Evolutionary conservation across 78 protist species (phyloP), one percentile per base, ranked within the genome.

Genomic region (Tieghemostelium lacteum): DNA sequence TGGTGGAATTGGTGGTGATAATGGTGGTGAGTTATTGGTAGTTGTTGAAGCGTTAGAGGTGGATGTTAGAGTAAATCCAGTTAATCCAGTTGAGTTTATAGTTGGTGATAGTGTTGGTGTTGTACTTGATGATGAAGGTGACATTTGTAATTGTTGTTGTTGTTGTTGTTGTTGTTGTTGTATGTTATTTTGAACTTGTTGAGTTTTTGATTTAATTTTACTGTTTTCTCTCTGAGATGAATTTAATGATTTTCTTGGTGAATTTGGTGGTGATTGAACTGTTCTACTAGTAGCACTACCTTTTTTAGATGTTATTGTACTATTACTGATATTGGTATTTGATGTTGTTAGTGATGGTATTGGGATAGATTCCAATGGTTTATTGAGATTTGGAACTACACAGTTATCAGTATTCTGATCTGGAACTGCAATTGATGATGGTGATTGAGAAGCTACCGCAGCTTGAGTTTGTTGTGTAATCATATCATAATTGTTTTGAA

Each of bases 71-170:
- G 29, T 70, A 16, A 67, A 42, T 22, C 61, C 54, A 10, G 75
- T 54, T 42, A 67, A 14, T 14, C n/a, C 42, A 19, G 75, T 67
- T 67, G 75, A 24, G 4, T 31, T 34, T 17, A 67, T 42, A 8
- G 75, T 67, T 67, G 75, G 75, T 28, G 75, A 67, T 67, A 67
- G 49, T 12, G 37, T 67, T 37, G 75, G 75, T 45, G 75, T 67
- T 22, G 60, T 31, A 16, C n/a, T 8, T 6, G 75, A n/a, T 37
- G 75, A 67, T 39, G 57, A 65, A 37, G 73, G 26, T 67, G 26
- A 40, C 60, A 26, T 34, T 37, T n/a, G 54, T 31, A n/a, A 10
- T 22, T 22, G 75, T 26, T 67, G 75, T 26, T 24, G 57, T 22
- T 33, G 52, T 39, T 37, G 57, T n/a, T 36, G 36, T 65, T 19